These are phyloP conservation scores for Ambrosiella beaveri DNA, from an alignment of 2,329 filamentous ascomycete species.

Conservation along the genomic window DNA sequence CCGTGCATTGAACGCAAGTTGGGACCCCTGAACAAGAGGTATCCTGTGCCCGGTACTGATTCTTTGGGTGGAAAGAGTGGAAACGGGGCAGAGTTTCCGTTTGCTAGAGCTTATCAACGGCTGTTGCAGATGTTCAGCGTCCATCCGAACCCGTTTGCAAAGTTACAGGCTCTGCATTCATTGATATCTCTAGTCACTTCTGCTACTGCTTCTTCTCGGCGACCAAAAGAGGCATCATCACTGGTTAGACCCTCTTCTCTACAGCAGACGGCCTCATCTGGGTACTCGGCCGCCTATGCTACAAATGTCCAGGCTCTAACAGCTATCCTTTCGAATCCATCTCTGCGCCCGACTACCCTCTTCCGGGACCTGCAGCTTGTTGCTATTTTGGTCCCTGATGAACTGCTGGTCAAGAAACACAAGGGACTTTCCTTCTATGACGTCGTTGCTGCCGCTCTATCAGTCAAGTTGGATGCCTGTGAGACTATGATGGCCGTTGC, in stretches of 20 bases:
- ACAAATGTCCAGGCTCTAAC: conserved; percentile 47
- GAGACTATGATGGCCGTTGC: conserved; percentile 54
- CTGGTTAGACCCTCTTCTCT: no score
- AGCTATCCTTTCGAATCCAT: conserved; percentile 47
- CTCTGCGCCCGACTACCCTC: conserved; percentile 58
- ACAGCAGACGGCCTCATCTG: no score
- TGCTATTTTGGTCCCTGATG: conserved; percentile 44
- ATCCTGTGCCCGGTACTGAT: neutral
- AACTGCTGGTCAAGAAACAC: conserved; percentile 43
- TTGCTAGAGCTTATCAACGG: conserved; percentile 60
- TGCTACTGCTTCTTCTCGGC: conserved; percentile 32
- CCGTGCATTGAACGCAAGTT: conserved; percentile 13
- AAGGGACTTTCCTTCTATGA: conserved; percentile 75
- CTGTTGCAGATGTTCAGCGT: conserved; percentile 76
- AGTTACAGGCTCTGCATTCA: conserved; percentile 68
- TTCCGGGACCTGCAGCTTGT: conserved; percentile 70
- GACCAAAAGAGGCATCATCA: conserved; percentile 20
- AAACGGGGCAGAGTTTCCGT: conserved; percentile 48
- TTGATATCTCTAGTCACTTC: conserved; percentile 67
- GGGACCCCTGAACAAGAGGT: neutral
- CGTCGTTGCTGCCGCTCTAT: conserved; percentile 71
- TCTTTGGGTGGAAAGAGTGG: neutral
- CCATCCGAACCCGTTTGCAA: conserved; percentile 72
- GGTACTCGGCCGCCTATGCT: conserved; percentile 17
- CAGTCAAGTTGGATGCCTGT: conserved; percentile 74